A percentile compares a stretch with the other conserved stretches of the same genome.
These are phyloP conservation scores for Rachicladosporium sp. DNA, from an alignment of 2,329 filamentous ascomycete genomes.

Conservation along the genomic window DNA sequence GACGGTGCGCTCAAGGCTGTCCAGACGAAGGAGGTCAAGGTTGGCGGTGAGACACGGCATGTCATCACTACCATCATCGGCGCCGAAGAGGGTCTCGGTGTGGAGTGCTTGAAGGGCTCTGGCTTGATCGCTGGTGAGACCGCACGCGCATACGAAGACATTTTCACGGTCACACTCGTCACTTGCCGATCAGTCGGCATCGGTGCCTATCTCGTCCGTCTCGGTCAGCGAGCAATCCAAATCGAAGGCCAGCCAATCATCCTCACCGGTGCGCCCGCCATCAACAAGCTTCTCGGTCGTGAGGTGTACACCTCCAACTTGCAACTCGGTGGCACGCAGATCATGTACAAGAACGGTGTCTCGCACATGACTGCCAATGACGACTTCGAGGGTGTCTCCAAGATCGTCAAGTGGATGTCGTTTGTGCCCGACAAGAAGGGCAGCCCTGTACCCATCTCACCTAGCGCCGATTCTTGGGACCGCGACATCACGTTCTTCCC, in stretches of 20 bases:
- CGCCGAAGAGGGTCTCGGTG: conserved; percentile 88
- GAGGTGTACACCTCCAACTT: conserved; percentile 99
- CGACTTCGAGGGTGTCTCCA: conserved; percentile 93
- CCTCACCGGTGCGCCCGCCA: conserved; percentile 86
- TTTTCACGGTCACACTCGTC: conserved; percentile 95
- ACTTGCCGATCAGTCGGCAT: conserved; percentile 99
- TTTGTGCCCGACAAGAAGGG: conserved; percentile 94
- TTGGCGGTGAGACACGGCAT: conserved; percentile 80
- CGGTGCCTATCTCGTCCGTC: conserved; percentile 94
- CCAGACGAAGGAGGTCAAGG: conserved; percentile 75
- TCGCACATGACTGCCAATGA: conserved; percentile 97
- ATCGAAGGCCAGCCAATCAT: conserved; percentile 99
- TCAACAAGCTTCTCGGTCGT: conserved; percentile 95
- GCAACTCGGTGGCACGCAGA: conserved; percentile 98
- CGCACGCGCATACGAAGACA: conserved; percentile 92
- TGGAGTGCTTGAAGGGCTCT: conserved; percentile 92
- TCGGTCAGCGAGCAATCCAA: conserved; percentile 96
- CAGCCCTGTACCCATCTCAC: conserved; percentile 82
- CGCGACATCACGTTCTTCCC: conserved; percentile 76
- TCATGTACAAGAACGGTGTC: conserved; percentile 99
- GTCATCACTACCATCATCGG: conserved; percentile 91
- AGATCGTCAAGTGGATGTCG: conserved; percentile 97
- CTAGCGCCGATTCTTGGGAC: conserved; percentile 78
- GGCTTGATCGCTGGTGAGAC: conserved; percentile 97
- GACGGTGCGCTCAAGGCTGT: conserved; percentile 62